phyloP scores from a whole-genome alignment of 371 early-diverging fungal genomes.

The Haplosporangium sp. region DNA sequence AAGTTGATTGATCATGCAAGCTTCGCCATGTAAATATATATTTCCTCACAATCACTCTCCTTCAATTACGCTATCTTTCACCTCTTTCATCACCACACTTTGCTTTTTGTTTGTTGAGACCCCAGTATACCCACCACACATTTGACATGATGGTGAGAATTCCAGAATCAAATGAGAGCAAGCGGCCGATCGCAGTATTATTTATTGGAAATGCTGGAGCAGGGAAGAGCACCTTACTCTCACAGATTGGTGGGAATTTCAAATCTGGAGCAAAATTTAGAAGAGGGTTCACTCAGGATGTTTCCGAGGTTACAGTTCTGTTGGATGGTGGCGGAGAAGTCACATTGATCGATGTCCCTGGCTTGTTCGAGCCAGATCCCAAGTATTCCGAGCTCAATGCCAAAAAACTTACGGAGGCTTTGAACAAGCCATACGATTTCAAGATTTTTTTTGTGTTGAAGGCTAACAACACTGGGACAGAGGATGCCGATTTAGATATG shows the following conservation, averaged over 20 bases:
- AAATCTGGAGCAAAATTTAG: constrained; percentile 14
- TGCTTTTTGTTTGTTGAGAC: too few relatives aligned
- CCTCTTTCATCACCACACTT: too few relatives aligned
- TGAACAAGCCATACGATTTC: constrained; percentile 12
- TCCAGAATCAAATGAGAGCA: not conserved
- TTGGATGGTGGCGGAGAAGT: not conserved
- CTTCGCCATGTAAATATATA: too few relatives aligned
- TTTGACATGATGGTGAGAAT: too few relatives aligned
- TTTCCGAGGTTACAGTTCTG: not conserved
- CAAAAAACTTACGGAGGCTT: constrained; percentile 5
- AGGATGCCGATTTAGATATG: constrained; percentile 7
- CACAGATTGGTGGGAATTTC: constrained; percentile 21
- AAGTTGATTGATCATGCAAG: too few relatives aligned
- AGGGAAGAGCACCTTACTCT: constrained; percentile 23
- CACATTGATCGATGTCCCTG: constrained; percentile 19
- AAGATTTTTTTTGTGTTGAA: constrained; percentile 22
- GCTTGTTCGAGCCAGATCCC: constrained; percentile 16
- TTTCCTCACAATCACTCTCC: too few relatives aligned
- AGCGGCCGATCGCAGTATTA: constrained; percentile 3
- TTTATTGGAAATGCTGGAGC: constrained; percentile 18
- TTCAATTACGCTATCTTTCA: too few relatives aligned
- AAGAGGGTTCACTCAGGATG: constrained; percentile 9
- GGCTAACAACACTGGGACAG: constrained; percentile 14
- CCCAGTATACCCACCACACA: too few relatives aligned
- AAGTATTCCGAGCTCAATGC: constrained; percentile 4